Evolutionary conservation across 306 rosid species (phyloP).

Genomic region (Quercus suber): DNA sequence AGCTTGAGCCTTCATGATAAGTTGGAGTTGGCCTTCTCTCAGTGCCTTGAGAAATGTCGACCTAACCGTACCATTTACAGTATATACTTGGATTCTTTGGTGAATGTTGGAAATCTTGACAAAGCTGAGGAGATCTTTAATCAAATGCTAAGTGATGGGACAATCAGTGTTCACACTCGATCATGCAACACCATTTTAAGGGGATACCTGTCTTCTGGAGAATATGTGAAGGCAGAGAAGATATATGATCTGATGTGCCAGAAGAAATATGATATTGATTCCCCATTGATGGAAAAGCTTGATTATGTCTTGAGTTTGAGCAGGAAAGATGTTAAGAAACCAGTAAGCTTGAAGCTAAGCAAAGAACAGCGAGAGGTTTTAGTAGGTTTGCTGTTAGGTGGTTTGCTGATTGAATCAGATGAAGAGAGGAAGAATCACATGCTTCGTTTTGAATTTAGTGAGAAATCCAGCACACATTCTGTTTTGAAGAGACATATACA

Average conservation of each 20-base stretch:
- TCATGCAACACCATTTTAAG: slow-evolving; percentile 79
- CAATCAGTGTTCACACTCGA: slow-evolving; percentile 67
- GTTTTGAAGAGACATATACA: slow-evolving; percentile 61
- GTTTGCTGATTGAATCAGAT: slow-evolving; percentile 74
- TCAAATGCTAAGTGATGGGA: slow-evolving; percentile 46
- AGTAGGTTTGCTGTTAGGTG: slow-evolving; percentile 85
- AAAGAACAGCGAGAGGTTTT: slow-evolving; percentile 83
- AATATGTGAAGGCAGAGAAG: slow-evolving; percentile 68
- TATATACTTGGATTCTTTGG: slow-evolving; percentile 84
- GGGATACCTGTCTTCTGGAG: slow-evolving; percentile 68
- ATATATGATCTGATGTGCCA: slow-evolving; percentile 71
- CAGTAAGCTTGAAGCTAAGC: slow-evolving; percentile 66
- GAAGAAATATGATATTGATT: slow-evolving; percentile 69
- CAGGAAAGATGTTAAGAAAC: slow-evolving; percentile 43
- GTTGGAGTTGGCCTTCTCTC: slow-evolving; percentile 60
- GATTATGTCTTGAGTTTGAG: slow-evolving; percentile 73
- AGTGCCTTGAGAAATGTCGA: slow-evolving; percentile 71
- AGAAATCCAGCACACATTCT: slow-evolving; percentile 45
- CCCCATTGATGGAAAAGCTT: slow-evolving; percentile 64
- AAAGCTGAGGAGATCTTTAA: slow-evolving; percentile 73
- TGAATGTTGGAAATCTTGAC: slow-evolving; percentile 63
- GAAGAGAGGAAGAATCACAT: slow-evolving; percentile 64
- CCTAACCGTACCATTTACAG: slow-evolving; percentile 65
- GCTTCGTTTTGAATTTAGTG: slow-evolving; percentile 60
- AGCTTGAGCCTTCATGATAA: slow-evolving; percentile 59